Conservation (phyloP, 2,329 filamentous ascomycete genomes). For the Bipolaris victoriae region DNA sequence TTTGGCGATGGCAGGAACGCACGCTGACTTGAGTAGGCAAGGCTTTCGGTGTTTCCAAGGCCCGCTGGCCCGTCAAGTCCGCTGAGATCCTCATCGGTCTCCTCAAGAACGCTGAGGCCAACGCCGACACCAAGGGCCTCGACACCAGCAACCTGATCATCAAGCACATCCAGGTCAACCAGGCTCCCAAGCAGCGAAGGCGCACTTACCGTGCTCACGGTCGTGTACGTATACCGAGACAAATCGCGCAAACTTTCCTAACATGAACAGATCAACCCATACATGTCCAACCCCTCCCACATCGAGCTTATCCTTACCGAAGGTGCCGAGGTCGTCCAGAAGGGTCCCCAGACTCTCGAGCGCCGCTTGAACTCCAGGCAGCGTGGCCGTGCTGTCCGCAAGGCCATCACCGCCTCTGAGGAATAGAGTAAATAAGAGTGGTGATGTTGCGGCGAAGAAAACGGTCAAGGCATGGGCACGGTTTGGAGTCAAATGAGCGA, state of each 20-base stretch:
- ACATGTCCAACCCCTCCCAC: constrained; percentile 99
- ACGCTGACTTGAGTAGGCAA: constrained; percentile 71
- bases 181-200: constrained; percentile 98
- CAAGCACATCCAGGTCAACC: constrained; percentile 99
- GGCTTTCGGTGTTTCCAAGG: constrained; percentile 96
- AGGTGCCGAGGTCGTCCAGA: constrained; percentile 93
- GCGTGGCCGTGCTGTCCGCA: constrained; percentile 72
- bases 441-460: constrained; percentile 31
- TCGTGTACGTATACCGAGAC: constrained; percentile 76
- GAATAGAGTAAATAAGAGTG: constrained; percentile 18
- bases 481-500: constrained; percentile 50
- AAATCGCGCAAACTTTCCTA: constrained; percentile 11
- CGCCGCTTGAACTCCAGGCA: constrained; percentile 88
- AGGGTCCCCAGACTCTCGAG: constrained; percentile 73
- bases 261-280: constrained; percentile 87
- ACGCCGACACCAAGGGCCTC: constrained; percentile 56
- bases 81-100: constrained; percentile 97
- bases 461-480: constrained; percentile 45
- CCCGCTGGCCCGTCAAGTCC: constrained; percentile 99
- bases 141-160: constrained; percentile 95
- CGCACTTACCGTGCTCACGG: constrained; percentile 99
- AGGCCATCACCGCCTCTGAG: constrained; percentile 64
- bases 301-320: constrained; percentile 99
- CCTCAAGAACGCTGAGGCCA: constrained; percentile 63
- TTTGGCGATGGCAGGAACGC: constrained; percentile 11